phyloP scores from a whole-genome alignment of 192 early-diverging fungal species.

The Phlyctochytrium arcticum region DNA sequence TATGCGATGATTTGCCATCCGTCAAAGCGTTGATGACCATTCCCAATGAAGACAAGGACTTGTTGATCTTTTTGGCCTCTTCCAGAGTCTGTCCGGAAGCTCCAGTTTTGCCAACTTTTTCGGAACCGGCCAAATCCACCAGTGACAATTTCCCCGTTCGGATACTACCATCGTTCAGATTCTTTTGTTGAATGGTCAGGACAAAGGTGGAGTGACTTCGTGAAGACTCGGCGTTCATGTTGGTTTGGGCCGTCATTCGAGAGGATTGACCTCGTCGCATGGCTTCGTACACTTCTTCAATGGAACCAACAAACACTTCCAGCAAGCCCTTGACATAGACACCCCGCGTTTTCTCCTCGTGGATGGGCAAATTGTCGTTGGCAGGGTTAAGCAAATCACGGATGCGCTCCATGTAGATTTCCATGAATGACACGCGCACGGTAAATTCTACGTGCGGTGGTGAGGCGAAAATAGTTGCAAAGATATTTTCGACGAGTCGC shows the following conservation, averaged over 20 bases:
- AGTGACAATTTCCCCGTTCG: conserved; percentile 91
- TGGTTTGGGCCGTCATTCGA: conserved; percentile 87
- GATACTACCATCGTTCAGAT: conserved; percentile 79
- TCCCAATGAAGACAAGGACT: conserved; percentile 92
- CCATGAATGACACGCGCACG: conserved; percentile 99
- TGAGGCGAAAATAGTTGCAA: conserved; percentile 83
- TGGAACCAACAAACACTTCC: conserved; percentile 93
- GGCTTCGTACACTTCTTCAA: conserved; percentile 94
- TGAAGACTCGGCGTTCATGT: conserved; percentile 99
- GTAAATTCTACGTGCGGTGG: conserved; percentile 96
- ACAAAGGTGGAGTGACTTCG: conserved; percentile 98
- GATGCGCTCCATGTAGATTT: conserved; percentile 99
- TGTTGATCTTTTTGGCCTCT: conserved; percentile 99
- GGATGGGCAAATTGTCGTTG: conserved; percentile 89
- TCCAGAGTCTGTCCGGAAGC: conserved; percentile 98
- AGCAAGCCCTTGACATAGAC: conserved; percentile 98
- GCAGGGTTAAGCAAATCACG: conserved; percentile 88
- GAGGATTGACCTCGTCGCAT: conserved; percentile 89
- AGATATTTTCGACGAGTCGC: conserved; percentile 93
- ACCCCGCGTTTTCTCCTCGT: conserved; percentile 94
- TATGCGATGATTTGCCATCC: conserved; percentile 96
- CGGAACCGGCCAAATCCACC: conserved; percentile 98
- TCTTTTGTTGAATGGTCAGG: conserved; percentile 93
- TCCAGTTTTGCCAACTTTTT: conserved; percentile 96
- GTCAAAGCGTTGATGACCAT: conserved; percentile 99